These are phyloP conservation scores for Eugenia klotzschiana DNA, from an alignment of 441 rosid genomes.

Conservation along the genomic window DNA sequence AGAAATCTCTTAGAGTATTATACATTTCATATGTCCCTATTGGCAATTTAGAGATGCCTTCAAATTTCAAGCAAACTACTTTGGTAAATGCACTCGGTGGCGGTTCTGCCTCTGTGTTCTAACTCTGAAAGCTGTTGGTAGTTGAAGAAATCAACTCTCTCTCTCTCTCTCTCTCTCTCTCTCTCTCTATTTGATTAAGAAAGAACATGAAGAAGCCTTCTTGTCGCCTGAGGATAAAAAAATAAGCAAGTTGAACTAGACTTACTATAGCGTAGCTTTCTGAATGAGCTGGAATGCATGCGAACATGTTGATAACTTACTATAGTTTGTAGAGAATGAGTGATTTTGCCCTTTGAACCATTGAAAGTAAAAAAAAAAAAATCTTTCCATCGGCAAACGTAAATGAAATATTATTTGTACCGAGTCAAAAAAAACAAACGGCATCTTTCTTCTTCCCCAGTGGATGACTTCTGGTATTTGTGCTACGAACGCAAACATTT, in stretches of 20 bases:
- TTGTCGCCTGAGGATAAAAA: background rate
- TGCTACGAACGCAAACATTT: no score
- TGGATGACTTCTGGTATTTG: no score
- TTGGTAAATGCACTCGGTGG: accelerated
- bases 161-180: background rate
- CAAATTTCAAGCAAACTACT: background rate
- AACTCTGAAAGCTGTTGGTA: background rate
- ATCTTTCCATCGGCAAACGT: no score
- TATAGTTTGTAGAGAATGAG: no score
- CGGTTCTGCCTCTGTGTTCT: background rate
- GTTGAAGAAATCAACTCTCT: background rate
- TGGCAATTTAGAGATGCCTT: background rate
- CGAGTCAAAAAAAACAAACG: no score
- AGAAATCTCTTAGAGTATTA: background rate
- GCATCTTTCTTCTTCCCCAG: no score
- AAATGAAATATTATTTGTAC: no score
- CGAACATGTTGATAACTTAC: no score
- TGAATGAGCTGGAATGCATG: no score
- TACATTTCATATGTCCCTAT: background rate
- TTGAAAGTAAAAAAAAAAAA: no score
- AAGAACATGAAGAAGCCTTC: background rate
- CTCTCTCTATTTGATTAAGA: background rate
- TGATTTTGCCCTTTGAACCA: no score
- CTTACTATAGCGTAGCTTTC: background rate
- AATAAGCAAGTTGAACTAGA: background rate